Conservation (phyloP, 371 early-diverging fungal species). For the Phascolomyces articulosus region DNA sequence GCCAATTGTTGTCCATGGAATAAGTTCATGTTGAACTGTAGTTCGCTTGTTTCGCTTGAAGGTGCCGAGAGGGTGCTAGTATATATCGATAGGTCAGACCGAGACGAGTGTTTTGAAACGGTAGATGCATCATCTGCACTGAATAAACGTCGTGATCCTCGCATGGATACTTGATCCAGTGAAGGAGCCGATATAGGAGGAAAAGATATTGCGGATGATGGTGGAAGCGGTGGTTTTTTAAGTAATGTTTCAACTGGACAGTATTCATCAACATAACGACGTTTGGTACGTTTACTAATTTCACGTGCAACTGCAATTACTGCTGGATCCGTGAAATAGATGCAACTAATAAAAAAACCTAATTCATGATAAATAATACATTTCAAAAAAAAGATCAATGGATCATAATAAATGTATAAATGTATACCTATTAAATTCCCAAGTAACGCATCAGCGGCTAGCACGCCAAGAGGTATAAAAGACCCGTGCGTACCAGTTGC, state of each 20-base stretch:
- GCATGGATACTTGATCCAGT: not conserved
- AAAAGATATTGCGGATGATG: not conserved
- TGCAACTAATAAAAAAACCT: conserved; percentile 37
- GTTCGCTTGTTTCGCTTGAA: too few relatives aligned
- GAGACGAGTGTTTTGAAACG: not conserved
- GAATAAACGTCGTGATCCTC: not conserved
- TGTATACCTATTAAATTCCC: conserved; percentile 32
- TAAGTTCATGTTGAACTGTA: not conserved
- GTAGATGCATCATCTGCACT: conserved; percentile 6
- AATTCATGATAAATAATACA: not conserved
- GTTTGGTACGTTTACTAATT: conserved; percentile 6
- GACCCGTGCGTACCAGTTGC: conserved; percentile 13
- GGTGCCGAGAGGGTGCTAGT: not conserved
- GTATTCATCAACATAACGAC: conserved; percentile 39
- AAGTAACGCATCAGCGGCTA: conserved; percentile 33
- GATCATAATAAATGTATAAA: not conserved
- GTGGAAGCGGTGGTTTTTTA: not conserved
- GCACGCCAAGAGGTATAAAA: conserved; percentile 24
- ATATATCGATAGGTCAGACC: not conserved
- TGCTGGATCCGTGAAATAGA: conserved; percentile 45
- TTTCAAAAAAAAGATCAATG: too few relatives aligned
- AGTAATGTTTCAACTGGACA: conserved; percentile 3
- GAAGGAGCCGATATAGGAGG: not conserved
- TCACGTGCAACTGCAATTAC: conserved; percentile 23
- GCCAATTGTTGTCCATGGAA: not conserved